These are phyloP conservation scores for Leucocoprinus birnbaumii DNA, from an alignment of 768 basidiomycete species.

Conservation along the genomic window DNA sequence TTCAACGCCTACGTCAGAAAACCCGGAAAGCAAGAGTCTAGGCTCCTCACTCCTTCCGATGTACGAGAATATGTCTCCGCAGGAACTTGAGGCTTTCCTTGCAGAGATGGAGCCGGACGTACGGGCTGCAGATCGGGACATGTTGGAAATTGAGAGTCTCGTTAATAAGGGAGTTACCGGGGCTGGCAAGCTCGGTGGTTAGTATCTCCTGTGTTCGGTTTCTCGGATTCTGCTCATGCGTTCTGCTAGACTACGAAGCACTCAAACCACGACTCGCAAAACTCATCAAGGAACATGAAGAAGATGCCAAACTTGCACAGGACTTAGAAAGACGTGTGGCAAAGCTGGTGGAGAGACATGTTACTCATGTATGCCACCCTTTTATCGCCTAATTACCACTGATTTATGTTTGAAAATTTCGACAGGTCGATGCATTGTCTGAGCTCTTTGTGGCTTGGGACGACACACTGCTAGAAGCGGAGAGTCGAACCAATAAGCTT, in stretches of 20 bases:
- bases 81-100: constrained; percentile 68
- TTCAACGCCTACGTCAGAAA: constrained; percentile 17
- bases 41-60: constrained; percentile 30
- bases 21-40: constrained; percentile 4
- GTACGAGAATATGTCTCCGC: constrained; percentile 62
- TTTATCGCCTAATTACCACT: constrained; percentile 3
- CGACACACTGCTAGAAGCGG: constrained; percentile 66
- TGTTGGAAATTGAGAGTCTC: constrained; percentile 71
- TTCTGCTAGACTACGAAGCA: constrained; percentile 51
- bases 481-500: constrained; percentile 51
- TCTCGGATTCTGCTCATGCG: not conserved
- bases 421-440: constrained; percentile 75
- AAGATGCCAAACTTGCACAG: constrained; percentile 54
- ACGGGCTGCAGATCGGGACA: constrained; percentile 77
- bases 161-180: constrained; percentile 69
- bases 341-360: constrained; percentile 63
- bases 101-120: constrained; percentile 83
- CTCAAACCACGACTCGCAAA: constrained; percentile 67
- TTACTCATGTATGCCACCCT: constrained; percentile 59
- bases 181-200: constrained; percentile 70
- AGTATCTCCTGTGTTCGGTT: constrained; percentile 9
- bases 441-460: constrained; percentile 88
- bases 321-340: constrained; percentile 68
- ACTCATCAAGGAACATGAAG: constrained; percentile 54
- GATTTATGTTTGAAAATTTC: not conserved